These are phyloP conservation scores for Rhododendron vialii DNA, from an alignment of 148 eudicot genomes.

Conservation along the genomic window DNA sequence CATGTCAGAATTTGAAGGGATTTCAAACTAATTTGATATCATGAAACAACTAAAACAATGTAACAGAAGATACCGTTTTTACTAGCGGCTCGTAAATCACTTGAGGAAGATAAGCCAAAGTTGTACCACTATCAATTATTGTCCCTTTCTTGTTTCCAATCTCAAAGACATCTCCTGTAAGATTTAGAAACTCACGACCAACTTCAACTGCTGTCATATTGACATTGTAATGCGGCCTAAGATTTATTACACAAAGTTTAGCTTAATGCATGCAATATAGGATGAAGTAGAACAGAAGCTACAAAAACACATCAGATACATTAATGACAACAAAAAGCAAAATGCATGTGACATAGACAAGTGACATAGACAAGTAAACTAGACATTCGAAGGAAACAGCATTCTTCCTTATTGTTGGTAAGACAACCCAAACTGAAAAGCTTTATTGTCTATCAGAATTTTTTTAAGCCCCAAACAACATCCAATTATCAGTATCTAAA, in stretches of 20 bases:
- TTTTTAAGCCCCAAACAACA: not conserved
- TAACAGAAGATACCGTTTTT: slow-evolving; percentile 40
- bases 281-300: not conserved
- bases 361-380: not conserved
- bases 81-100: slow-evolving; percentile 65
- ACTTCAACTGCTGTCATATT: slow-evolving; percentile 90
- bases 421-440: not conserved
- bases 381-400: not conserved
- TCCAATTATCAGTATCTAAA: not conserved
- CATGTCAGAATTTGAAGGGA: slow-evolving; percentile 14
- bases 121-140: slow-evolving; percentile 87
- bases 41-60: slow-evolving; percentile 1
- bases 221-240: slow-evolving; percentile 87
- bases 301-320: not conserved
- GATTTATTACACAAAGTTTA: slow-evolving; percentile 12
- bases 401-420: not conserved
- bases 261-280: slow-evolving; percentile 5
- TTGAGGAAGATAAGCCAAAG: slow-evolving; percentile 86
- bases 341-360: not conserved
- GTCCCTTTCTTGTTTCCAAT: slow-evolving; percentile 66
- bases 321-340: not conserved
- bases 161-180: slow-evolving; percentile 48
- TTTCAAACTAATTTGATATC: not conserved
- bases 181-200: slow-evolving; percentile 49
- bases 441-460: not conserved